These are phyloP conservation scores for Rosellinia necatrix DNA, from an alignment of 2,329 filamentous ascomycete genomes.

Conservation along the genomic window DNA sequence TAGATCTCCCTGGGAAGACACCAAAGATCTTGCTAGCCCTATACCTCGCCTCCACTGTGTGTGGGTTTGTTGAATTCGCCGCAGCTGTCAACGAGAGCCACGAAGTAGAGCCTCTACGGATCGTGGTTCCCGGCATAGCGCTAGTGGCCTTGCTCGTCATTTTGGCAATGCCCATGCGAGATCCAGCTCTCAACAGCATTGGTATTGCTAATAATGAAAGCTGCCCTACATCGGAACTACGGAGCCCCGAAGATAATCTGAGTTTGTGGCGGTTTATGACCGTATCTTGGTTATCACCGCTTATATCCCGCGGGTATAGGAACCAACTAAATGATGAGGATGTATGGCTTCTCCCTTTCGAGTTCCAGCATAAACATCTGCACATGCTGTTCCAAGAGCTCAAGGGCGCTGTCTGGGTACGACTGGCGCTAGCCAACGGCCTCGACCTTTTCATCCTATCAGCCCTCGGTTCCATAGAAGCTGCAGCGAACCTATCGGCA, in stretches of 20 bases:
- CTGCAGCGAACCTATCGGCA: constrained; percentile 58
- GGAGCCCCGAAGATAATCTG: constrained; percentile 78
- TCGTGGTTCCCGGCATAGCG: constrained; percentile 46
- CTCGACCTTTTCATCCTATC: constrained; percentile 75
- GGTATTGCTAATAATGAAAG: constrained; percentile 65
- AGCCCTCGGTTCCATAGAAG: constrained; percentile 65
- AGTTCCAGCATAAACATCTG: constrained; percentile 79
- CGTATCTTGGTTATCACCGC: constrained; percentile 78
- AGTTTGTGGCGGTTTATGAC: constrained; percentile 83
- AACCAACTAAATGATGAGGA: constrained; percentile 76
- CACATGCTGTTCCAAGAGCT: constrained; percentile 77
- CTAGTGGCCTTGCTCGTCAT: constrained; percentile 57
- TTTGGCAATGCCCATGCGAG: constrained; percentile 71
- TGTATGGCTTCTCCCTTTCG: constrained; percentile 78
- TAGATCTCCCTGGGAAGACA: constrained; percentile 48
- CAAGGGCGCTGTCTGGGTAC: constrained; percentile 70
- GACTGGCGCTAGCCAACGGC: constrained; percentile 76
- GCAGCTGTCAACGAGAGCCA: constrained; percentile 39
- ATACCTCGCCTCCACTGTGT: constrained; percentile 44
- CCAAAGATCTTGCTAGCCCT: constrained; percentile 48
- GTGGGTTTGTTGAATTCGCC: constrained; percentile 36
- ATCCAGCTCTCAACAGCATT: constrained; percentile 56
- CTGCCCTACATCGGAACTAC: constrained; percentile 61
- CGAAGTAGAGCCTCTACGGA: constrained; percentile 40
- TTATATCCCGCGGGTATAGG: constrained; percentile 68